Conservation (phyloP, 148 eudicot genomes). For the Nepenthes gracilis region DNA sequence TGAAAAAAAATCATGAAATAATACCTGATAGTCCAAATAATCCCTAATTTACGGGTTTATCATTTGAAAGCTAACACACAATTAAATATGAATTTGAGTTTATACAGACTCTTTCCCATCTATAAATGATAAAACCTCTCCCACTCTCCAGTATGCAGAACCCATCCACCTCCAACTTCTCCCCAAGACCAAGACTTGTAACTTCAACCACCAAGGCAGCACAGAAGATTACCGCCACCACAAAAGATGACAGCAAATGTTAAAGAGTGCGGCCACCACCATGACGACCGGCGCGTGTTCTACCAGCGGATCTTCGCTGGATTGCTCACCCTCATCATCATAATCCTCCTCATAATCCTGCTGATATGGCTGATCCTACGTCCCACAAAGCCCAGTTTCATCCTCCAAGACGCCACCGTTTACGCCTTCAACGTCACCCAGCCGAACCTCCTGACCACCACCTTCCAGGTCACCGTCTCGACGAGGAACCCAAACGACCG, state of each 20-base stretch:
- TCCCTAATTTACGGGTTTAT: too few species aligned
- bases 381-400: conserved; percentile 18
- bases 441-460: conserved; percentile 22
- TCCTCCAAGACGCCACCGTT: conserved; percentile 27
- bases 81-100: too few species aligned
- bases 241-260: neutral
- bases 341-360: conserved; percentile 17
- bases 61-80: too few species aligned
- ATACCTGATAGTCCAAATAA: too few species aligned
- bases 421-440: conserved; percentile 21
- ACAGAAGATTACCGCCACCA: neutral
- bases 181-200: too few species aligned
- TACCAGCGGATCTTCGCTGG: conserved; percentile 8
- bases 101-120: too few species aligned
- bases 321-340: conserved; percentile 9
- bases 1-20: too few species aligned
- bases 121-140: too few species aligned
- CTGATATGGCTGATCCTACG: conserved; percentile 20
- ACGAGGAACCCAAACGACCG: conserved; percentile 35
- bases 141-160: too few species aligned
- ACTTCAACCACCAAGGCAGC: too few species aligned
- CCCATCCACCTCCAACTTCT: too few species aligned
- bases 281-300: neutral
- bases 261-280: conserved; percentile 15
- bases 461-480: conserved; percentile 33